Evolutionary conservation across 768 basidiomycete genomes (phyloP).

Genomic region (Mycena indigotica): DNA sequence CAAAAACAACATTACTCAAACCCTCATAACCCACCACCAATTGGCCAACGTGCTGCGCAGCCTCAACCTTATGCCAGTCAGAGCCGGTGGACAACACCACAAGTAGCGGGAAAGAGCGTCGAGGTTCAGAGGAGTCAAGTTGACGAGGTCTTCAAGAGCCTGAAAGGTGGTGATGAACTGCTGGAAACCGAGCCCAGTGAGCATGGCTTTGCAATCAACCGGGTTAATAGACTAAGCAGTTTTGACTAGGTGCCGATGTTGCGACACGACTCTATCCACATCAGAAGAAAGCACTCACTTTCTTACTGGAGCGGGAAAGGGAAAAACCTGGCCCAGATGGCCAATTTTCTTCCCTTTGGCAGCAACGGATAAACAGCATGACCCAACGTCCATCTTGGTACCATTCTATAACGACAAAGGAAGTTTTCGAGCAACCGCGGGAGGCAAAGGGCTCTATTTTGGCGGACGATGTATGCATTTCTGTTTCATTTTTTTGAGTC

Average conservation of each 20-base stretch:
- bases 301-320: constrained; percentile 85
- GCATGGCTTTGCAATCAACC: constrained; percentile 30
- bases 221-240: constrained; percentile 14
- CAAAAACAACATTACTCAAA: constrained; percentile 77
- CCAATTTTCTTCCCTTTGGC: constrained; percentile 73
- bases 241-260: constrained; percentile 59
- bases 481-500: constrained; percentile 12
- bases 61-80: constrained; percentile 24
- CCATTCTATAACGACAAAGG: constrained; percentile 83
- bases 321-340: constrained; percentile 62
- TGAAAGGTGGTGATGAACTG: constrained; percentile 87
- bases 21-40: constrained; percentile 83
- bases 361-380: constrained; percentile 51
- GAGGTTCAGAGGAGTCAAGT: constrained; percentile 93
- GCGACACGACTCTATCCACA: constrained; percentile 92
- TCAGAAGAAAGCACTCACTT: constrained; percentile 97
- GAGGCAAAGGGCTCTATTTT: constrained; percentile 88
- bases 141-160: constrained; percentile 88
- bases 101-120: constrained; percentile 70
- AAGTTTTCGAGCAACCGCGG: constrained; percentile 63
- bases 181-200: constrained; percentile 82
- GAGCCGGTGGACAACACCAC: constrained; percentile 61
- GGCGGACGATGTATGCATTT: constrained; percentile 86
- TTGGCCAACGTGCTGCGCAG: constrained; percentile 49
- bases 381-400: constrained; percentile 60